phyloP scores from a whole-genome alignment of 169 alveolate species.

The Cryptosporidium sp. region DNA sequence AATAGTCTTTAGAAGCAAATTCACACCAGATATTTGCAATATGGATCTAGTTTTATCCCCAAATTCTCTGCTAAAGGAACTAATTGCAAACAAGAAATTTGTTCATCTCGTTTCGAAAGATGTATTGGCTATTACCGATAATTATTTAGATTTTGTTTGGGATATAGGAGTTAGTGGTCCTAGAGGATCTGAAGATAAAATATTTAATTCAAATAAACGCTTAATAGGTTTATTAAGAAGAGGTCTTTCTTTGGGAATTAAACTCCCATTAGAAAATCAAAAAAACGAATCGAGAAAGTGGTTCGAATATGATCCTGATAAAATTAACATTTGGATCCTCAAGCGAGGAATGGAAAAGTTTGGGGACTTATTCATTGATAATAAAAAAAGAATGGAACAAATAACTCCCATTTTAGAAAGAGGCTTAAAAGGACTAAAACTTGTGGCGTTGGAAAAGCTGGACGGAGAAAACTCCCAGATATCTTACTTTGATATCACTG shows the following conservation, averaged over 20 bases:
- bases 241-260: slow-evolving; percentile 62
- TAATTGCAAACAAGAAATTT: slow-evolving; percentile 4
- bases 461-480: slow-evolving; percentile 72
- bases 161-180: slow-evolving; percentile 41
- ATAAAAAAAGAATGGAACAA: neutral
- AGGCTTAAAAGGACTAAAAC: neutral
- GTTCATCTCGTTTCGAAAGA: slow-evolving; percentile 27
- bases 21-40: neutral
- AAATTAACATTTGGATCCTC: slow-evolving; percentile 31
- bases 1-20: neutral
- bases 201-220: neutral
- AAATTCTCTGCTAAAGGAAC: neutral
- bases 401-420: neutral
- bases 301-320: slow-evolving; percentile 22
- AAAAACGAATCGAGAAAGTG: neutral
- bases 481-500: slow-evolving; percentile 44
- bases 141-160: slow-evolving; percentile 44
- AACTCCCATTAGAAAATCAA: neutral
- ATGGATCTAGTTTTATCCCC: neutral
- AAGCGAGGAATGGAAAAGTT: slow-evolving; percentile 59
- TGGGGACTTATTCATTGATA: neutral
- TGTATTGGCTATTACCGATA: slow-evolving; percentile 1
- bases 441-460: slow-evolving; percentile 47
- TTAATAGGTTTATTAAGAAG: slow-evolving; percentile 34
- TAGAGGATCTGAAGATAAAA: slow-evolving; percentile 34